Conservation (phyloP, 2,329 filamentous ascomycete genomes). For the Albifimbria verrucaria region DNA sequence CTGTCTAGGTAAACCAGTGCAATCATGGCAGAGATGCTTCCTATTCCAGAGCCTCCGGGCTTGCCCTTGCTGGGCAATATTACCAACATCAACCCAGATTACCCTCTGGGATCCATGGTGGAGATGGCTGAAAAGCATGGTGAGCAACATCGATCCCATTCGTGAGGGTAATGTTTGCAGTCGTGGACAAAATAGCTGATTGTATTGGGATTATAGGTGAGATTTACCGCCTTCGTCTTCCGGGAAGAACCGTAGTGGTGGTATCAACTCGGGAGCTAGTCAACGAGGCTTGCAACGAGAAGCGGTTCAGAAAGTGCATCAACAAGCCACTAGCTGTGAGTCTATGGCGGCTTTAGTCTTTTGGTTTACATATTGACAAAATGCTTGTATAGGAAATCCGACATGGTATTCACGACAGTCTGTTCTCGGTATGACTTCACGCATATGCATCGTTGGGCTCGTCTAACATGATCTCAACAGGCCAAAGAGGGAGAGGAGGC, state of each 20-base stretch:
- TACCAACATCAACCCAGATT: slow-evolving; percentile 53
- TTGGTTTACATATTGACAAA: background rate
- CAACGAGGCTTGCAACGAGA: slow-evolving; percentile 59
- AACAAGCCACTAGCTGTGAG: background rate
- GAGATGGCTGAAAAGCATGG: slow-evolving; percentile 61
- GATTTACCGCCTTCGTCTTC: slow-evolving; percentile 56
- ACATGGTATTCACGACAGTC: slow-evolving; percentile 1
- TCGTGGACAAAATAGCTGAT: too few relatives aligned
- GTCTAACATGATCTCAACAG: slow-evolving; percentile 61
- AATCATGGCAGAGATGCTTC: slow-evolving; percentile 21
- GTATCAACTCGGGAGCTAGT: slow-evolving; percentile 52
- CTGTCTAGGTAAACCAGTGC: background rate
- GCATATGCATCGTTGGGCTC: slow-evolving; percentile 20
- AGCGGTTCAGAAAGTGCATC: slow-evolving; percentile 50
- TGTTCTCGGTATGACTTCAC: background rate
- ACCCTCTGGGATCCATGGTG: slow-evolving; percentile 50
- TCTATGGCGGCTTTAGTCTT: background rate
- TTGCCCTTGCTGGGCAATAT: slow-evolving; percentile 64
- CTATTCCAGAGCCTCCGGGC: slow-evolving; percentile 59
- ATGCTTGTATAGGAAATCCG: background rate
- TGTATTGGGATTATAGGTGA: slow-evolving; percentile 38
- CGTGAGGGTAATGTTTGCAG: slow-evolving; percentile 12
- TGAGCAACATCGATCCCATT: slow-evolving; percentile 26
- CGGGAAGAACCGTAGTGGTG: slow-evolving; percentile 45
- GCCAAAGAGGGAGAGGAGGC: slow-evolving; percentile 42